Evolutionary conservation across 768 basidiomycete genomes (phyloP).

Genomic region (Clavaria fumosa): DNA sequence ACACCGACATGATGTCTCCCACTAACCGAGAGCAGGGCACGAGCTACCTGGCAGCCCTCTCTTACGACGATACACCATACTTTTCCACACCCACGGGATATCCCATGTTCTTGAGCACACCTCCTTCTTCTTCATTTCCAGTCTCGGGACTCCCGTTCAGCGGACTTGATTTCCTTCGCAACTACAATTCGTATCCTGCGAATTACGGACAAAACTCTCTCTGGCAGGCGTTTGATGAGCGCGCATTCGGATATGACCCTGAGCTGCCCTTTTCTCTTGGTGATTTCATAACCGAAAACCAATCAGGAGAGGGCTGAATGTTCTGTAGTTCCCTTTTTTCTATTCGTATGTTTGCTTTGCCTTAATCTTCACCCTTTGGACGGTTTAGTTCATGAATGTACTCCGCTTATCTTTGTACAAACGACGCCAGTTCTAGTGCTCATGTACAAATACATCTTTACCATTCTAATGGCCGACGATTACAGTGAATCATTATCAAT

Average conservation of each 20-base stretch:
- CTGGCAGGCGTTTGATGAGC: conserved; percentile 55
- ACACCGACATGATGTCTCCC: conserved; percentile 29
- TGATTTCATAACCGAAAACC: conserved; percentile 25
- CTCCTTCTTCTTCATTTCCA: conserved; percentile 49
- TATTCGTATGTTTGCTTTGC: background rate
- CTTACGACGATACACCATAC: conserved; percentile 26
- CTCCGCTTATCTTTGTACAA: background rate
- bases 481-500: no score
- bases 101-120: conserved; percentile 39
- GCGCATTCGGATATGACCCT: conserved; percentile 62
- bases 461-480: no score
- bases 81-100: conserved; percentile 24
- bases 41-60: no score
- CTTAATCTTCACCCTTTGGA: background rate
- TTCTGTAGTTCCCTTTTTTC: conserved; percentile 7
- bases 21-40: no score
- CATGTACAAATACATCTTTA: background rate
- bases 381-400: background rate
- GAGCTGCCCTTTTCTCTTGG: conserved; percentile 57
- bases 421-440: background rate
- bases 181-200: conserved; percentile 41
- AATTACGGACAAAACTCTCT: conserved; percentile 32
- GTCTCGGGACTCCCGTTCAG: conserved; percentile 69
- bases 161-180: conserved; percentile 72
- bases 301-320: conserved; percentile 21